phyloP scores from a whole-genome alignment of 345 rosid genomes.

The Brassica carinata region DNA sequence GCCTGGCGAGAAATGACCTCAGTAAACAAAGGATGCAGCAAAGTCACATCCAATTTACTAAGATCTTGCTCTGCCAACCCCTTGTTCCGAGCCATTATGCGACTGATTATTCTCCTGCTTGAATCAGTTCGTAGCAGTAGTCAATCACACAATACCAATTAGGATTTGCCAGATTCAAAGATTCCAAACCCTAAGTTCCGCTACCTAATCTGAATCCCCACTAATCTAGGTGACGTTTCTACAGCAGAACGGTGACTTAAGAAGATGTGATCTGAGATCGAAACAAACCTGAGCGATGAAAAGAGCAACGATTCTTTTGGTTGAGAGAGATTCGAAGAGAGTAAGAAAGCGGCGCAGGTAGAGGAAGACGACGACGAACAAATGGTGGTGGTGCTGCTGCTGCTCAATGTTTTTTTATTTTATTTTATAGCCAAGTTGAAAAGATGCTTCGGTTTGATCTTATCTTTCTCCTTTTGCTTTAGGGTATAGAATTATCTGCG shows the following conservation, averaged over 20 bases:
- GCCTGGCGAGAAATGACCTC: conserved; percentile 98
- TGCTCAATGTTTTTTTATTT: not conserved
- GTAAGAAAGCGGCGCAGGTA: conserved; percentile 33
- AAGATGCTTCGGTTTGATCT: too few relatives aligned
- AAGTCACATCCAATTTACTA: conserved; percentile 73
- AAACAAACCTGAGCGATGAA: conserved; percentile 32
- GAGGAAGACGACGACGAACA: not conserved
- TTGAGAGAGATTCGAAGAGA: not conserved
- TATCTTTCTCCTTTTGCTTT: too few relatives aligned
- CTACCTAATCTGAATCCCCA: too few relatives aligned
- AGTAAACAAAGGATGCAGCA: conserved; percentile 87
- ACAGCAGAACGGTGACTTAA: not conserved
- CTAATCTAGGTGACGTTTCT: too few relatives aligned
- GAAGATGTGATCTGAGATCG: conserved; percentile 7
- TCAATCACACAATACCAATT: too few relatives aligned
- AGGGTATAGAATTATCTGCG: too few relatives aligned
- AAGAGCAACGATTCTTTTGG: conserved; percentile 2
- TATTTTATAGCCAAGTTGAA: too few relatives aligned
- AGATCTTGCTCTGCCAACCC: conserved; percentile 97
- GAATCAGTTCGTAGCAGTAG: too few relatives aligned
- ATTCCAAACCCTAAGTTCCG: too few relatives aligned
- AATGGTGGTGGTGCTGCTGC: not conserved
- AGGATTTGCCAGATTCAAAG: too few relatives aligned
- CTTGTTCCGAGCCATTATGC: conserved; percentile 63
- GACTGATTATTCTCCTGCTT: conserved; percentile 2